Evolutionary conservation across 179 eudicot species (phyloP), one percentile per base, ranked within the genome.

Genomic region (Vitellaria paradoxa): DNA sequence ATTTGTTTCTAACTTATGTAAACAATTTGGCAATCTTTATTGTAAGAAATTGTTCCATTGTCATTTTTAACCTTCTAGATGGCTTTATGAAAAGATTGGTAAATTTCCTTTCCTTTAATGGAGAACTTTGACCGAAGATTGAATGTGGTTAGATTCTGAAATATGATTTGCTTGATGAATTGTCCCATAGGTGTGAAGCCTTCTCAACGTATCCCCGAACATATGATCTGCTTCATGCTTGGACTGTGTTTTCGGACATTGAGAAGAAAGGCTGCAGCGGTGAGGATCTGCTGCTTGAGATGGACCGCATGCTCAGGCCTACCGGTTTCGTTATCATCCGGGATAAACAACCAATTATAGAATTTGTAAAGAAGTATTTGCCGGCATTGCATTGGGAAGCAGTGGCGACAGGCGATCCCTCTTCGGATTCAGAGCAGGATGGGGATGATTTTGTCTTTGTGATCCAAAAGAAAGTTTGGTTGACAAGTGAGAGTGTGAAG

Each of bases 171-270:
- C 37, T 56, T 37, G 55, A n/a, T 75, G 23, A 59, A n/a, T 40
- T 73, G 9, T 21, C 57, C 45, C 52, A 77, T 64, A 96, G 99
- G 99, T 96, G 99, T 81, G 99, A 96, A 77, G 92, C 98, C 70
- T 96, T 83, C 94, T 96, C 99, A 64, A 96, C 98, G 18, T 96
- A 96, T 79, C 99, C 99, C 46, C 87, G 99, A 70, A 96, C 99
- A 7, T 96, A 93, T 40, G 99, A 96, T 85, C 92, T 96, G 61
- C 96, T 96, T 81, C 99, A 96, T 74, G 99, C 99, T 20, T 91
- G 96, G 97, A 93, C 88, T 15, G 85, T 93, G 30, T 84, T 96
- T 79, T 88, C 98, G 0, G 99, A 96, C 83, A 82, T 93, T 6
- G 94, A 89, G 84, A 89, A 80, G 86, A 96, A 89, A 82, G 97